Evolutionary conservation across 129 eudicot species (phyloP).

Genomic region (Tanacetum coccineum): DNA sequence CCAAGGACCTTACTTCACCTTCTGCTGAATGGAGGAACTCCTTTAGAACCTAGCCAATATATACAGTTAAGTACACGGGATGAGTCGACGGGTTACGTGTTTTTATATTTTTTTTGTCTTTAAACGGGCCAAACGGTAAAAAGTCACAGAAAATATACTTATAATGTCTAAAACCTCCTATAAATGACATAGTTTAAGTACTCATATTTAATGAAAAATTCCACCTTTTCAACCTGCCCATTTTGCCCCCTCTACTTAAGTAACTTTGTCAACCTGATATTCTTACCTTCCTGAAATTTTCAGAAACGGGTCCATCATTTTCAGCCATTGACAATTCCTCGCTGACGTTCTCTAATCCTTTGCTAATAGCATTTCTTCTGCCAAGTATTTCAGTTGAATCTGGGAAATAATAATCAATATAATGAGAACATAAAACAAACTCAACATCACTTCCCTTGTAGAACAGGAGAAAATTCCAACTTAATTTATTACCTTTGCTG

Average conservation of each 20-base stretch:
- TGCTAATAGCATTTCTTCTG: conserved; percentile 71
- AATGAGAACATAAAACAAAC: background rate
- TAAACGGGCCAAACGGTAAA: no score
- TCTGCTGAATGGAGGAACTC: conserved; percentile 58
- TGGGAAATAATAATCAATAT: conserved; percentile 22
- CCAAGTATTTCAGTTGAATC: conserved; percentile 72
- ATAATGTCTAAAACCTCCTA: no score
- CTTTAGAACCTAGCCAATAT: conserved; percentile 43
- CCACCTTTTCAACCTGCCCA: no score
- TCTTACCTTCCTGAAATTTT: conserved; percentile 55
- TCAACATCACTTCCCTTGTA: no score
- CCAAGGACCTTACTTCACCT: conserved; percentile 66
- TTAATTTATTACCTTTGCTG: conserved; percentile 53
- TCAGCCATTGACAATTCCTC: conserved; percentile 66
- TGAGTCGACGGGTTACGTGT: no score
- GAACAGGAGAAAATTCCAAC: background rate
- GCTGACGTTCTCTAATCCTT: conserved; percentile 68
- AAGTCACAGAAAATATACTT: no score
- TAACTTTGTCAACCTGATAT: background rate
- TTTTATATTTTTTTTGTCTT: no score
- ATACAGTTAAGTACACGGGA: no score
- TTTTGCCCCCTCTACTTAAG: no score
- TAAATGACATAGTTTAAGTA: no score
- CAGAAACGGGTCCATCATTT: conserved; percentile 66
- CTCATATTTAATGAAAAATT: no score